phyloP scores from a whole-genome alignment of 176 grass and related monocot species.

The Oryza nivara region DNA sequence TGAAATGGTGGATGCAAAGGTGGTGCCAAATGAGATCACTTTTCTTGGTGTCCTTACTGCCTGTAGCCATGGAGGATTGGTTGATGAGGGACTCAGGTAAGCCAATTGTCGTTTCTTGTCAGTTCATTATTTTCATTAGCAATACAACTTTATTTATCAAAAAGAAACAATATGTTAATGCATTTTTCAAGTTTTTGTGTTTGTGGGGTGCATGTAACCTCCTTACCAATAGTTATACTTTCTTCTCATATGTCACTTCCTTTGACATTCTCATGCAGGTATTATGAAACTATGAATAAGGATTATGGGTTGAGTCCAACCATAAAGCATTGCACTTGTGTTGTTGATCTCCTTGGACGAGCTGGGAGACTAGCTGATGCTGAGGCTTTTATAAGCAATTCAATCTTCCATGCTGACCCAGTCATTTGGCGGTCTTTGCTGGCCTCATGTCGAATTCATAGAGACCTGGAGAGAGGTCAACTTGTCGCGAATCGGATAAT shows the following conservation, averaged over 20 bases:
- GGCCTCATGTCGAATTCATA: constrained; percentile 67
- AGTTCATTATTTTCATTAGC: background rate
- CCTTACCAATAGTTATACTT: constrained; percentile 10
- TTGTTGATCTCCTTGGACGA: constrained; percentile 78
- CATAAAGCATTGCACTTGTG: constrained; percentile 66
- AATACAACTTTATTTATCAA: background rate
- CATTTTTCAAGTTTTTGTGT: constrained; percentile 6
- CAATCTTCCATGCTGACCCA: constrained; percentile 52
- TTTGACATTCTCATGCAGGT: constrained; percentile 47
- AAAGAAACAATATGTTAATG: background rate
- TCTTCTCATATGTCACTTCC: constrained; percentile 3
- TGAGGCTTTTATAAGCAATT: constrained; percentile 59
- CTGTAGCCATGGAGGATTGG: constrained; percentile 78
- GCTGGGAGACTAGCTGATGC: constrained; percentile 71
- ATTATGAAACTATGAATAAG: constrained; percentile 60
- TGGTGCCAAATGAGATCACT: constrained; percentile 70
- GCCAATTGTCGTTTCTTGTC: background rate
- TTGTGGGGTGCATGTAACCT: background rate
- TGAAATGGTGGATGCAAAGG: constrained; percentile 54
- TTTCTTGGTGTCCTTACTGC: constrained; percentile 78
- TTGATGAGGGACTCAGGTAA: constrained; percentile 75
- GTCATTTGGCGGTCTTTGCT: constrained; percentile 64
- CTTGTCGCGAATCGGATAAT: constrained; percentile 54
- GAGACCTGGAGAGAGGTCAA: constrained; percentile 58
- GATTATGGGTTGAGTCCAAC: constrained; percentile 59